Conservation (phyloP, 2,329 filamentous ascomycete species). For the Botrytis medusae region DNA sequence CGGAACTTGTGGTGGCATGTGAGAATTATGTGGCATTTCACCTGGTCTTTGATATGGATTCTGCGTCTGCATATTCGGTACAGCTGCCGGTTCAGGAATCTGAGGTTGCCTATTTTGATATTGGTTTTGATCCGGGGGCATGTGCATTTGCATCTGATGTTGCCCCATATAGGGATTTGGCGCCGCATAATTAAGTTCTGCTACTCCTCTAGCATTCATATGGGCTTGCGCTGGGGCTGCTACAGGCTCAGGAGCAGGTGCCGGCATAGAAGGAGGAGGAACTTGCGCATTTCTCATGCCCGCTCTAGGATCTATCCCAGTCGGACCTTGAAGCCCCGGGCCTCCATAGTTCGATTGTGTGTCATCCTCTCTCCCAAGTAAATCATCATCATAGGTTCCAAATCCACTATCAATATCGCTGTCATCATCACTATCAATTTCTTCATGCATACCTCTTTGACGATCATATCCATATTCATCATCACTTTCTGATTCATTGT, state of each 20-base stretch:
- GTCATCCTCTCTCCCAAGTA: not conserved
- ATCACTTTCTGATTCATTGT: not conserved
- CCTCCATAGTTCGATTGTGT: not conserved
- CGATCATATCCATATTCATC: not conserved
- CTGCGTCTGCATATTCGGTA: not conserved
- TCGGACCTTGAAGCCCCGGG: not conserved
- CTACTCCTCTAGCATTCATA: not conserved
- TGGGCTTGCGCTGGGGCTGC: not conserved
- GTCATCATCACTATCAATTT: conserved; percentile 4
- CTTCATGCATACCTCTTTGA: not conserved
- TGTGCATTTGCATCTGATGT: not conserved
- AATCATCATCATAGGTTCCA: conserved; percentile 12
- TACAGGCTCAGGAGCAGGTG: not conserved
- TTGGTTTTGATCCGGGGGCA: not conserved
- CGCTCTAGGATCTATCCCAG: not conserved
- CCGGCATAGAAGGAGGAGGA: not conserved
- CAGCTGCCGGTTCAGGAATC: not conserved
- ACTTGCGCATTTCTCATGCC: not conserved
- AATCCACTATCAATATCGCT: conserved; percentile 16
- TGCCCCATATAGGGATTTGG: not conserved
- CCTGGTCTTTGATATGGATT: not conserved
- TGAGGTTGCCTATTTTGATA: not conserved
- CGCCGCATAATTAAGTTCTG: not conserved
- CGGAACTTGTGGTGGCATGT: not conserved
- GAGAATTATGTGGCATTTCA: not conserved